phyloP scores from a whole-genome alignment of 2,329 filamentous ascomycete species.

The Chaetoscypha palmicola region DNA sequence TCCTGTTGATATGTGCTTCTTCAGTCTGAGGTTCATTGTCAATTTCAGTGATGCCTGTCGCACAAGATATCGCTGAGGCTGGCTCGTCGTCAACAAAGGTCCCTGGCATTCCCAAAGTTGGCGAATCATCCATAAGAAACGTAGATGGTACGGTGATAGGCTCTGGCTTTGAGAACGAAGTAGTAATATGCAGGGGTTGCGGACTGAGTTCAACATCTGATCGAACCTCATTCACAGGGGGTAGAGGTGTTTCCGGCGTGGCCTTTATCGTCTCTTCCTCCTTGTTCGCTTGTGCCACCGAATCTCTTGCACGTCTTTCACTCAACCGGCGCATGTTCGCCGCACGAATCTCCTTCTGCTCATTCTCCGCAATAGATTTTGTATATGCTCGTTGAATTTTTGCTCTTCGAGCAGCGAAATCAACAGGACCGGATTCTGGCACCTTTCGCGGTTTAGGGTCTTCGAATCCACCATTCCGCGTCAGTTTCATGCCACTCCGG shows the following conservation, averaged over 20 bases:
- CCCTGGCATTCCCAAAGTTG: conserved; percentile 59
- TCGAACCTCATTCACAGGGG: background rate
- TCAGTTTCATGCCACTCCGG: conserved; percentile 26
- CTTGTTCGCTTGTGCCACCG: conserved; percentile 25
- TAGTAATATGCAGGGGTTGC: conserved; percentile 23
- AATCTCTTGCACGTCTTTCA: conserved; percentile 17
- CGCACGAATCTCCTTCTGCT: conserved; percentile 44
- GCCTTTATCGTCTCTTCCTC: conserved; percentile 25
- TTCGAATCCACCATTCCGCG: conserved; percentile 18
- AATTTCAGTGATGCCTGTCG: conserved; percentile 61
- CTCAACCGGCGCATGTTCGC: conserved; percentile 34
- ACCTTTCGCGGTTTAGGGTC: conserved; percentile 38
- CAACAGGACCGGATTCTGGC: conserved; percentile 64
- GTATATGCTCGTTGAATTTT: conserved; percentile 81
- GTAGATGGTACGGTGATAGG: conserved; percentile 1
- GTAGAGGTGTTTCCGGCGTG: conserved; percentile 4
- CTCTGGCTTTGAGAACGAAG: conserved; percentile 18
- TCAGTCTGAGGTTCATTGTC: conserved; percentile 65
- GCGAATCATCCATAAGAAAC: conserved; percentile 45
- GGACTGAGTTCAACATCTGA: conserved; percentile 7
- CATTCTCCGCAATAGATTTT: conserved; percentile 70
- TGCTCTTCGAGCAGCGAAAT: conserved; percentile 76
- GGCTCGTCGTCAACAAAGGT: conserved; percentile 48
- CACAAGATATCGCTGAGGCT: conserved; percentile 50
- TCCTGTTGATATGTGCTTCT: conserved; percentile 27